phyloP scores from a whole-genome alignment of 2,329 filamentous ascomycete genomes.

The Fusarium buharicum region DNA sequence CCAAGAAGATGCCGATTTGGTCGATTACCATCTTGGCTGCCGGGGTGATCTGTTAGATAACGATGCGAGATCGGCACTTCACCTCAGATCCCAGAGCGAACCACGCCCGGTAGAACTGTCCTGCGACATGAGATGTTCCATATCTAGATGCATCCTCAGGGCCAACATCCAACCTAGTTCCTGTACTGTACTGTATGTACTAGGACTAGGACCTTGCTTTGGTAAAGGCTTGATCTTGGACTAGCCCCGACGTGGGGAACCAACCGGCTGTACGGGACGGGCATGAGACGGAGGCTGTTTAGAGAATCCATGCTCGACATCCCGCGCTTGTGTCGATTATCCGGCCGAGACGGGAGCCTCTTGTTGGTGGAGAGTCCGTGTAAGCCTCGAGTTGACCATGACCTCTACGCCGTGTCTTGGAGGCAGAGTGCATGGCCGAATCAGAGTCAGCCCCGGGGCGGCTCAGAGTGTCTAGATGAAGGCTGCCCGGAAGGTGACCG shows the following conservation, averaged over 20 bases:
- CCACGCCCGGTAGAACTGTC: slow-evolving; percentile 12
- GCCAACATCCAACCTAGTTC: too few species aligned
- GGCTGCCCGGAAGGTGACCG: slow-evolving; percentile 12
- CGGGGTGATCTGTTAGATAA: slow-evolving; percentile 19
- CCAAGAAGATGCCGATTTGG: slow-evolving; percentile 13
- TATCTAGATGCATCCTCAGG: slow-evolving; percentile 12
- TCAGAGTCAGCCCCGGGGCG: slow-evolving; percentile 1
- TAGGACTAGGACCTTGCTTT: too few species aligned
- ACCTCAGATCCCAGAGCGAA: slow-evolving; percentile 24
- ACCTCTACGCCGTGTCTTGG: slow-evolving; percentile 7
- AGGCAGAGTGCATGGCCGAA: slow-evolving; percentile 33
- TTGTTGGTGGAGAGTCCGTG: slow-evolving; percentile 14
- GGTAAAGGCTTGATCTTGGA: too few species aligned
- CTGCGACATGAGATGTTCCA: background rate
- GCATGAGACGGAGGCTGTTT: slow-evolving; percentile 3
- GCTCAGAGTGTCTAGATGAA: background rate
- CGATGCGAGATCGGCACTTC: slow-evolving; percentile 40
- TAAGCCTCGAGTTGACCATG: background rate
- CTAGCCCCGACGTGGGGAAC: slow-evolving; percentile 7
- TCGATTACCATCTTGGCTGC: slow-evolving; percentile 22
- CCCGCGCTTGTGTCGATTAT: slow-evolving; percentile 22
- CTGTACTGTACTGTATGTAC: too few species aligned
- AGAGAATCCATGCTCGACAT: slow-evolving; percentile 22
- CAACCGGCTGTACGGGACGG: slow-evolving; percentile 36
- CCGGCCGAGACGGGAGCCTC: slow-evolving; percentile 12